These are phyloP conservation scores for Fraxinus albicans DNA, from an alignment of 305 asterid species.

Conservation along the genomic window DNA sequence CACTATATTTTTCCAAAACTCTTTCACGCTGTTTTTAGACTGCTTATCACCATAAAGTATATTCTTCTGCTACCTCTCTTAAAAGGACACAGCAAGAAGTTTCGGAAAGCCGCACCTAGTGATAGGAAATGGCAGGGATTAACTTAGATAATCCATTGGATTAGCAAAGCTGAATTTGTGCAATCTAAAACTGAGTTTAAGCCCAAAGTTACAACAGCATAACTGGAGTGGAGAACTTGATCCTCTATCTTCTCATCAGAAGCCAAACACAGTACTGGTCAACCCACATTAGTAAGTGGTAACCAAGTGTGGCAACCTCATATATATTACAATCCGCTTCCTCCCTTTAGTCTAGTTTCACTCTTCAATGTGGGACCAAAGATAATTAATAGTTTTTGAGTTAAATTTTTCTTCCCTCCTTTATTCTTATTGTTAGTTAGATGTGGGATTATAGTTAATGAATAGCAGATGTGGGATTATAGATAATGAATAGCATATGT, in stretches of 20 bases:
- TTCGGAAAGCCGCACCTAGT: background rate
- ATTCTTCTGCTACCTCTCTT: background rate
- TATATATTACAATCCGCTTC: background rate
- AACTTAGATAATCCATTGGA: background rate
- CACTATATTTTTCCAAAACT: background rate
- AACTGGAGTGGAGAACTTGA: background rate
- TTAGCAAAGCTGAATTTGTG: background rate
- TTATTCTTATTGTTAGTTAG: background rate
- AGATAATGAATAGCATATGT: background rate
- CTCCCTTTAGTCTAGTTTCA: background rate
- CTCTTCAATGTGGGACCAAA: background rate
- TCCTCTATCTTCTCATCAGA: background rate
- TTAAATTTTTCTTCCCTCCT: background rate
- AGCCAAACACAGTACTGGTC: background rate
- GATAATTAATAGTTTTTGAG: background rate
- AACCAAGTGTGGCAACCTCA: background rate
- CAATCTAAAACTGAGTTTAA: background rate
- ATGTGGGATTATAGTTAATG: background rate
- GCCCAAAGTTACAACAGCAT: background rate
- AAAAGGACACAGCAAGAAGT: background rate
- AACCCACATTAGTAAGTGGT: background rate
- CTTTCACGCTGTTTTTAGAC: background rate
- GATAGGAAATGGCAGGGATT: background rate
- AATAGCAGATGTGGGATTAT: background rate
- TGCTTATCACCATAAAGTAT: background rate